These are phyloP conservation scores for Volvox carteri DNA, from an alignment of 163 green algal genomes.

Conservation along the genomic window DNA sequence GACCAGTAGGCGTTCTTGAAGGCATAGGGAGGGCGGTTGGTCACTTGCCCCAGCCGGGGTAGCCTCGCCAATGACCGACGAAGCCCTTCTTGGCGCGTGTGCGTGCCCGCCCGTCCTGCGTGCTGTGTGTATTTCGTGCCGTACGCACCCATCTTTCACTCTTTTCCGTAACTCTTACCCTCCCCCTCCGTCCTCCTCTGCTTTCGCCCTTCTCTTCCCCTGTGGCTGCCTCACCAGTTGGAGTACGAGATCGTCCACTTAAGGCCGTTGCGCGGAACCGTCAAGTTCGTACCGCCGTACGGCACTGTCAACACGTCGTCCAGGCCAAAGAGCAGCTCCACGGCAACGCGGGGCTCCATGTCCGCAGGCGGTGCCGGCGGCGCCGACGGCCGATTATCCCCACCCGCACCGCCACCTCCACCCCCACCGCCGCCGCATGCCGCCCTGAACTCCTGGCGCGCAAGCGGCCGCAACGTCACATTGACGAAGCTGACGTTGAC, in stretches of 20 bases:
- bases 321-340: conserved; percentile 48
- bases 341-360: background rate
- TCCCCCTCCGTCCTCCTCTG: no score
- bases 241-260: conserved; percentile 36
- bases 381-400: background rate
- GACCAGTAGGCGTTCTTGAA: background rate
- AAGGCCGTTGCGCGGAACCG: conserved; percentile 40
- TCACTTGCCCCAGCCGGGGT: no score
- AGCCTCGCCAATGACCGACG: no score
- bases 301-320: conserved; percentile 29
- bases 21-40: no score
- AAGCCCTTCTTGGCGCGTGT: no score
- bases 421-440: background rate
- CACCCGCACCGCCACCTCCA: background rate
- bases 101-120: no score
- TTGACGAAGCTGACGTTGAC: conserved; percentile 4
- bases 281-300: conserved; percentile 24
- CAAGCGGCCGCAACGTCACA: background rate
- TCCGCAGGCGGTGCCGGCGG: background rate
- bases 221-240: conserved; percentile 11
- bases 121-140: no score
- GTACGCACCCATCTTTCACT: background rate
- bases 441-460: background rate
- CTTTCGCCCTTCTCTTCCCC: no score
- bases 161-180: no score